phyloP scores from a whole-genome alignment of 345 rosid species.

The Gossypium thurberi region DNA sequence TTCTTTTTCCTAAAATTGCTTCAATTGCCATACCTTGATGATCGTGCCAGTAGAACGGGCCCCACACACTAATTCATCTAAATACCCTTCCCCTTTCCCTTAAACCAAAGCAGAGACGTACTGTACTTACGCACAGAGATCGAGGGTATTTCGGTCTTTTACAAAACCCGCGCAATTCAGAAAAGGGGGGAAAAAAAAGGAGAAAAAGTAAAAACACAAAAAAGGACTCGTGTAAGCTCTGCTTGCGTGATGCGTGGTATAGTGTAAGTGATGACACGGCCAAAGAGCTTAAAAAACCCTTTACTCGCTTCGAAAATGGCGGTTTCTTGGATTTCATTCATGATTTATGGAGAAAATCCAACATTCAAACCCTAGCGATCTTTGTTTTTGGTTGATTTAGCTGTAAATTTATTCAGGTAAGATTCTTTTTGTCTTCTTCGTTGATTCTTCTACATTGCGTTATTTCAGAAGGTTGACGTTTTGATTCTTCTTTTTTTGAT shows the following conservation, averaged over 20 bases:
- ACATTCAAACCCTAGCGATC: neutral
- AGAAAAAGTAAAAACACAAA: neutral
- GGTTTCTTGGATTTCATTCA: neutral
- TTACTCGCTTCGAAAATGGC: neutral
- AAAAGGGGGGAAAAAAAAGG: no score
- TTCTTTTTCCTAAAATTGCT: neutral
- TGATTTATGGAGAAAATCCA: neutral
- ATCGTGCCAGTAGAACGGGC: neutral
- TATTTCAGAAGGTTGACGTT: neutral
- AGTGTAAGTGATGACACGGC: neutral
- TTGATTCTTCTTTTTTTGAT: neutral
- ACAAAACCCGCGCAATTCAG: neutral
- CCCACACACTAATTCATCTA: neutral
- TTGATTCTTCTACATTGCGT: slow-evolving; percentile 9
- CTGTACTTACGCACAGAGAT: neutral
- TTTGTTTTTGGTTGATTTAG: neutral
- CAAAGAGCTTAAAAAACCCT: no score
- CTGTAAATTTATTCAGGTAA: neutral
- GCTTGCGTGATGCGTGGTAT: slow-evolving; percentile 11
- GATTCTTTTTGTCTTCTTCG: neutral
- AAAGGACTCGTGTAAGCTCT: slow-evolving; percentile 10
- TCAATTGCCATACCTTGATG: neutral
- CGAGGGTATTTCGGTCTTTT: slow-evolving; percentile 10
- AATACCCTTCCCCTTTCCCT: neutral
- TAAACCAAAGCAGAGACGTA: neutral